Conservation (phyloP, 2,329 filamentous ascomycete genomes). For the Periconia macrospinosa region DNA sequence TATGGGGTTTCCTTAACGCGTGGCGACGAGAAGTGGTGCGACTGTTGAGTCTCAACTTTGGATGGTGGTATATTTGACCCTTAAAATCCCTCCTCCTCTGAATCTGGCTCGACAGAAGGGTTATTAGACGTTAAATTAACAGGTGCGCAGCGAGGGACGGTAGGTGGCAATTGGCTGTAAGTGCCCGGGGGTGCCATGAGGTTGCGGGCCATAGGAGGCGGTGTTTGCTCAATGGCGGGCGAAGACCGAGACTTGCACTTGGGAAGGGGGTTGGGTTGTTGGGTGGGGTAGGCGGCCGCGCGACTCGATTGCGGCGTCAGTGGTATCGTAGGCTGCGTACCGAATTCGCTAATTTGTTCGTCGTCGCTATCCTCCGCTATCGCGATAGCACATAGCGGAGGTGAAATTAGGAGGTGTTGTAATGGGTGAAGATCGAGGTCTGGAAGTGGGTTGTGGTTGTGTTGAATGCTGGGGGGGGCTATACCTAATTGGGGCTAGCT, state of each 20-base stretch:
- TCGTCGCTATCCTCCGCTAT: slow-evolving; percentile 52
- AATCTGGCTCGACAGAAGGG: slow-evolving; percentile 51
- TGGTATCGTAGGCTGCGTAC: slow-evolving; percentile 65
- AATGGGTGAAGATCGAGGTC: no score
- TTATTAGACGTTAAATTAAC: slow-evolving; percentile 51
- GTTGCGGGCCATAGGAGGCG: slow-evolving; percentile 49
- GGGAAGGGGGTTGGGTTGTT: no score
- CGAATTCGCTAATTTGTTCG: slow-evolving; percentile 42
- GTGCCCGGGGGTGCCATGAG: slow-evolving; percentile 78
- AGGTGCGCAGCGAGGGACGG: slow-evolving; percentile 45
- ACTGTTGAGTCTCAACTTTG: slow-evolving; percentile 48
- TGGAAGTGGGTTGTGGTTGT: no score
- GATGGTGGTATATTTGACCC: slow-evolving; percentile 64
- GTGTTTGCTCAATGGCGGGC: slow-evolving; percentile 58
- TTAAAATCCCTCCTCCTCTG: slow-evolving; percentile 43
- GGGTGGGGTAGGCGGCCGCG: slow-evolving; percentile 30
- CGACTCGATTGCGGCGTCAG: slow-evolving; percentile 47
- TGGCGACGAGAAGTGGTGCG: slow-evolving; percentile 3
- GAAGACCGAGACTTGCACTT: slow-evolving; percentile 91
- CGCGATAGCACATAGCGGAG: slow-evolving; percentile 17
- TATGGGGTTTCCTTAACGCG: slow-evolving; percentile 39
- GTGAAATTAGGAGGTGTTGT: no score
- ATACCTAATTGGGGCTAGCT: no score
- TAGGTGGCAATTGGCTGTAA: slow-evolving; percentile 62
- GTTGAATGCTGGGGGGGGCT: no score